Evolutionary conservation across 495 filamentous ascomycete genomes (phyloP).

Genomic region (Aspergillus bridgeri): DNA sequence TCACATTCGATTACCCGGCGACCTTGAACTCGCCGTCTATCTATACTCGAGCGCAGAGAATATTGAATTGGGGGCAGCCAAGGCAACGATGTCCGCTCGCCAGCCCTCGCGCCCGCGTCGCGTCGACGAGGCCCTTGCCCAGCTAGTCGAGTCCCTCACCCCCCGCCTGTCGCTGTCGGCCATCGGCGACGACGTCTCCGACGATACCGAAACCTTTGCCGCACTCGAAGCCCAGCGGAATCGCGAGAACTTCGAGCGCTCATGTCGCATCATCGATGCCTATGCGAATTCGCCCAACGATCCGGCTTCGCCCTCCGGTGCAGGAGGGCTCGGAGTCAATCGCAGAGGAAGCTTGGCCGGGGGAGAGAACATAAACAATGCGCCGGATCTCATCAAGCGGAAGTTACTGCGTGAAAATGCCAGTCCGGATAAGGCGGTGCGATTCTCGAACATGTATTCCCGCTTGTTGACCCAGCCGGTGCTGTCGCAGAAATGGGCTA

Average conservation of each 20-base stretch:
- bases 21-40: not conserved
- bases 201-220: conserved; percentile 40
- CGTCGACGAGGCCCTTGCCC: conserved; percentile 54
- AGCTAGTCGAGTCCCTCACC: conserved; percentile 51
- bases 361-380: conserved; percentile 72
- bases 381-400: conserved; percentile 85
- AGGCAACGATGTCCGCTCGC: conserved; percentile 35
- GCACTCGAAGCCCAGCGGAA: conserved; percentile 45
- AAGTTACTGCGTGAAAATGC: conserved; percentile 70
- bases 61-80: not conserved
- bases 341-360: conserved; percentile 36
- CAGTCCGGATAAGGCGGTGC: conserved; percentile 78
- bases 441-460: conserved; percentile 85
- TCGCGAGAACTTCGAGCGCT: conserved; percentile 37
- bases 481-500: conserved; percentile 92
- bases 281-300: conserved; percentile 26
- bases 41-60: not conserved
- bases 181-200: conserved; percentile 32
- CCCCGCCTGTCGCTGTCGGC: conserved; percentile 36
- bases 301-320: conserved; percentile 27
- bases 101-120: conserved; percentile 41
- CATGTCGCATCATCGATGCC: conserved; percentile 42
- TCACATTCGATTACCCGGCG: not conserved
- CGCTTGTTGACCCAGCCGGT: conserved; percentile 85
- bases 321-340: conserved; percentile 16